These are phyloP conservation scores for Coemansia guatemalensis DNA, from an alignment of 192 early-diverging fungal species.

Conservation along the genomic window DNA sequence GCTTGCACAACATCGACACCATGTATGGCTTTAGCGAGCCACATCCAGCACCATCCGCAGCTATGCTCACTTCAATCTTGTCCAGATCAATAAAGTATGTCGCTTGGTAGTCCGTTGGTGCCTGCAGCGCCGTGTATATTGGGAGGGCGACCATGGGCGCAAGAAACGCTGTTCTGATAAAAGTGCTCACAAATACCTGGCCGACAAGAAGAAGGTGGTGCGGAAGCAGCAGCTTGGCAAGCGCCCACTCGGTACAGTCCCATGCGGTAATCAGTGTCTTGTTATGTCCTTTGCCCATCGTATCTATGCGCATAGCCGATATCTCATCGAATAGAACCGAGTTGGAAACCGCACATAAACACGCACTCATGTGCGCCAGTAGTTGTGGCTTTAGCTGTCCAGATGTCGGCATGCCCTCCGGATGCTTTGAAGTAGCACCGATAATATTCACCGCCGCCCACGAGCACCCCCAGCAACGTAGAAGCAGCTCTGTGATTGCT, in stretches of 20 bases:
- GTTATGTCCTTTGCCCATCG: not conserved
- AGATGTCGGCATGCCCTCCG: not conserved
- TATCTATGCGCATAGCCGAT: not conserved
- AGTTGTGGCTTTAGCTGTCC: constrained; percentile 15
- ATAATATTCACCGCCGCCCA: constrained; percentile 11
- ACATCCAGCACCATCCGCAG: not conserved
- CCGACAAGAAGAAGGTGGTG: constrained; percentile 35
- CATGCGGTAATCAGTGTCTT: constrained; percentile 5
- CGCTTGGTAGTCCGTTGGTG: not conserved
- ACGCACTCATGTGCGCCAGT: constrained; percentile 21
- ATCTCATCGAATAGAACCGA: constrained; percentile 12
- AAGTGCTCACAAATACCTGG: constrained; percentile 18
- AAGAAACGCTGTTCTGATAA: constrained; percentile 6
- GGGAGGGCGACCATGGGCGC: constrained; percentile 11
- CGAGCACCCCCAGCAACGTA: constrained; percentile 30
- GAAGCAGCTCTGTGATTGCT: constrained; percentile 17
- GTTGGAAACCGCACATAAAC: constrained; percentile 14
- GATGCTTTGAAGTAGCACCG: not conserved
- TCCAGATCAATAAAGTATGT: constrained; percentile 24
- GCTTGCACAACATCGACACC: constrained; percentile 9
- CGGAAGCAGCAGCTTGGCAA: constrained; percentile 24
- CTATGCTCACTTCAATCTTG: not conserved
- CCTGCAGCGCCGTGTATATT: constrained; percentile 14
- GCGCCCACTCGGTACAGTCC: constrained; percentile 12
- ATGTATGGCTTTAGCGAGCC: constrained; percentile 9